Conservation (phyloP, 768 basidiomycete species). For the Boletus coccyginus region DNA sequence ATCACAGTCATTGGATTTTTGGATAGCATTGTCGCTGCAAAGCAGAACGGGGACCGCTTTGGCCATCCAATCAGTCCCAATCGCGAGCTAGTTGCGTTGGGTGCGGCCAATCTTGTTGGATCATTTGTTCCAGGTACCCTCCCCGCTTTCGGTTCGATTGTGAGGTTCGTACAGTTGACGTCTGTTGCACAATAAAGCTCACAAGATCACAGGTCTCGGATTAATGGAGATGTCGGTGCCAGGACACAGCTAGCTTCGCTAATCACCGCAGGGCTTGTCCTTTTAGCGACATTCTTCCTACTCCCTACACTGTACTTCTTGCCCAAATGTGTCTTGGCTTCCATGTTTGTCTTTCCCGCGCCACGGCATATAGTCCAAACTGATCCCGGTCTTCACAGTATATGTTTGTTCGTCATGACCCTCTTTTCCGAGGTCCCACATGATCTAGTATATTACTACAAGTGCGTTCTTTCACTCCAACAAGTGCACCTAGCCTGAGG, state of each 20-base stretch:
- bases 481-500: not conserved
- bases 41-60: slow-evolving; percentile 83
- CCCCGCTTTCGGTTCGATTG: slow-evolving; percentile 92
- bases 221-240: slow-evolving; percentile 87
- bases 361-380: not conserved
- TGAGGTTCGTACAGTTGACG: slow-evolving; percentile 51
- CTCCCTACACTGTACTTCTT: slow-evolving; percentile 83
- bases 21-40: slow-evolving; percentile 93
- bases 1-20: slow-evolving; percentile 87
- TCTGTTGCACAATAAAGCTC: not conserved
- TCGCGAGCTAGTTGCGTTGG: slow-evolving; percentile 89
- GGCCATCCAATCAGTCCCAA: slow-evolving; percentile 91
- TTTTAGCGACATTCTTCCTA: slow-evolving; percentile 87
- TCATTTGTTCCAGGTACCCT: slow-evolving; percentile 87
- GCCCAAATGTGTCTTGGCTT: slow-evolving; percentile 87
- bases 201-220: slow-evolving; percentile 53
- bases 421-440: slow-evolving; percentile 85
- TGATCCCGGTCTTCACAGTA: slow-evolving; percentile 42
- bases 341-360: slow-evolving; percentile 56
- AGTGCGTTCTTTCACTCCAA: slow-evolving; percentile 40
- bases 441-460: slow-evolving; percentile 83
- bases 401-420: slow-evolving; percentile 80
- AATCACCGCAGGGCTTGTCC: slow-evolving; percentile 67
- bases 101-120: slow-evolving; percentile 73
- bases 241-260: slow-evolving; percentile 88